These are phyloP conservation scores for Nymphaea colorata DNA, from an alignment of 164 flowering plant species.

Conservation along the genomic window DNA sequence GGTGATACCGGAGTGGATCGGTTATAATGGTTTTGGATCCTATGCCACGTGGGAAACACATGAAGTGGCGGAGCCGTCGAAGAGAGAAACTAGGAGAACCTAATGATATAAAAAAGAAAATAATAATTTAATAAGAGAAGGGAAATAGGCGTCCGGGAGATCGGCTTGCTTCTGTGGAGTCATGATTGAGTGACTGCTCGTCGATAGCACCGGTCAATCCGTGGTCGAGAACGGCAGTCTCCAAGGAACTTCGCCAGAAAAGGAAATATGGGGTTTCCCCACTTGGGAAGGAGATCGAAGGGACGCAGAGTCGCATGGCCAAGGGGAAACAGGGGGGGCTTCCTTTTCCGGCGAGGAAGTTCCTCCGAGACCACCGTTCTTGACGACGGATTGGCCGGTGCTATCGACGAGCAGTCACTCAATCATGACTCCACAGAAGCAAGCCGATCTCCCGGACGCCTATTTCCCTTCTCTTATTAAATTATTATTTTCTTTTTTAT, in stretches of 20 bases:
- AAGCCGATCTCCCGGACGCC: neutral
- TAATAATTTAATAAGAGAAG: too few species aligned
- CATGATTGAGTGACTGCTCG: neutral
- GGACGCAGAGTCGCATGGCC: slow-evolving; percentile 79
- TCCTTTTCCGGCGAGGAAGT: neutral
- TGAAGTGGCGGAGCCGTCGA: neutral
- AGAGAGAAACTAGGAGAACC: neutral
- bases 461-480: too few species aligned
- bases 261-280: too few species aligned
- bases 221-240: neutral
- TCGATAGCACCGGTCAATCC: neutral
- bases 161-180: too few species aligned
- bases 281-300: slow-evolving; percentile 43
- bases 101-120: too few species aligned
- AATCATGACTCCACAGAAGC: neutral
- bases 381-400: neutral
- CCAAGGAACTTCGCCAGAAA: neutral
- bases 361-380: neutral
- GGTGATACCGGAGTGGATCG: too few species aligned
- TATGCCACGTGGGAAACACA: too few species aligned
- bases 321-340: slow-evolving; percentile 12
- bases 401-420: neutral
- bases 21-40: too few species aligned
- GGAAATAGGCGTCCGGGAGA: neutral
- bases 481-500: too few species aligned